phyloP scores from a whole-genome alignment of 1,284 basidiomycete genomes.

The Phylloboletellus chloephorus region DNA sequence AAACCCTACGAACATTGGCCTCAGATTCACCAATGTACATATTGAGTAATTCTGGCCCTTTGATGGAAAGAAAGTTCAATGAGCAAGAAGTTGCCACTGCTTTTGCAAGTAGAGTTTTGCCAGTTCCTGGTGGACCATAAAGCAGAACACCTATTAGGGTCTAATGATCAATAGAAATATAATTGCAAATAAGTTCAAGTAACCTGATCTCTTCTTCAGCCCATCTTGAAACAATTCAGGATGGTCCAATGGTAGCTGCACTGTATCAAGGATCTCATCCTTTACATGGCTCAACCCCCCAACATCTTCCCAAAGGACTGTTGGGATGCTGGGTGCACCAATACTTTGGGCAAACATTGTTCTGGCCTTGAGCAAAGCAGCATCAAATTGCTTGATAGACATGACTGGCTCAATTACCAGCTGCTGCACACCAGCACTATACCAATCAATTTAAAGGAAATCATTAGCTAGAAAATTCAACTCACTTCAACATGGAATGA shows the following conservation, averaged over 20 bases:
- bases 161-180: not conserved
- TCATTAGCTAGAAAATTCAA: not conserved
- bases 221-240: conserved; percentile 93
- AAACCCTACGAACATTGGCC: conserved; percentile 89
- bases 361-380: conserved; percentile 73
- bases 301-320: conserved; percentile 96
- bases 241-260: conserved; percentile 91
- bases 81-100: conserved; percentile 91
- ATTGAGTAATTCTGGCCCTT: conserved; percentile 93
- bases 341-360: conserved; percentile 87
- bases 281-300: conserved; percentile 90
- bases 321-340: conserved; percentile 95
- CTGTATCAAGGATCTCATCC: conserved; percentile 92
- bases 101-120: conserved; percentile 93
- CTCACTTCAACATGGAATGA: conserved; percentile 52
- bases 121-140: conserved; percentile 93
- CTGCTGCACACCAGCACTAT: conserved; percentile 8
- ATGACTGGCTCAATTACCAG: conserved; percentile 9
- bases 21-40: conserved; percentile 99
- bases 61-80: conserved; percentile 93
- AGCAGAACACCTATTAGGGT: conserved; percentile 66
- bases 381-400: conserved; percentile 61
- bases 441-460: not conserved
- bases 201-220: conserved; percentile 93
- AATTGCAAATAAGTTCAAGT: not conserved